A percentile compares a stretch with the other conserved stretches of the same genome.
Evolutionary conservation across 2,329 filamentous ascomycete genomes (phyloP).

Genomic region (Boeremia exigua): DNA sequence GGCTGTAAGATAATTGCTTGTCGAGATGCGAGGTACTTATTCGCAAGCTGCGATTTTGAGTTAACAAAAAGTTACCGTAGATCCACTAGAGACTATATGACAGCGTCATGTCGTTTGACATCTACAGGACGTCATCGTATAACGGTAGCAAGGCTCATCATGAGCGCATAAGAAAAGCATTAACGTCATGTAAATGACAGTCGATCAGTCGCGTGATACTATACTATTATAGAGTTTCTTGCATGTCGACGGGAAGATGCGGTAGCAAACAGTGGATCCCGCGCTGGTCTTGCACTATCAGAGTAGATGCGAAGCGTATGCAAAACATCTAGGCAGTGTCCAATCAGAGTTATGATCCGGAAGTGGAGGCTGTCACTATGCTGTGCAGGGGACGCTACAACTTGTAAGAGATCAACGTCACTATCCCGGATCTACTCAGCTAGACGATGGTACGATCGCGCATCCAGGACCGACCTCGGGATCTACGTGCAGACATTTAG

Average conservation of each 20-base stretch:
- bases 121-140: conserved; percentile 9
- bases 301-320: too few species aligned
- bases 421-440: too few species aligned
- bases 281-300: neutral
- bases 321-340: too few species aligned
- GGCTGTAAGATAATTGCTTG: too few species aligned
- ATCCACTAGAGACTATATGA: conserved; percentile 4
- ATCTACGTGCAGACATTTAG: too few species aligned
- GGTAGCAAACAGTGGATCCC: neutral
- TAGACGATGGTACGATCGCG: too few species aligned
- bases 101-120: conserved; percentile 14
- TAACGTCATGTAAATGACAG: conserved; percentile 4
- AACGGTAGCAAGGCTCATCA: neutral
- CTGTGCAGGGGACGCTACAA: too few species aligned
- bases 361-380: too few species aligned
- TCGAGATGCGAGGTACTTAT: neutral
- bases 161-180: conserved; percentile 5
- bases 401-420: too few species aligned
- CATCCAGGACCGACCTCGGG: too few species aligned
- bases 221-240: neutral
- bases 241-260: neutral
- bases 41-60: neutral
- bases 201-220: neutral
- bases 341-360: too few species aligned
- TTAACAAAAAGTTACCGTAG: neutral